A percentile compares a stretch with the other conserved stretches of the same genome.
phyloP scores from a whole-genome alignment of 2,329 filamentous ascomycete genomes.

The Rhynchosporium secalis region DNA sequence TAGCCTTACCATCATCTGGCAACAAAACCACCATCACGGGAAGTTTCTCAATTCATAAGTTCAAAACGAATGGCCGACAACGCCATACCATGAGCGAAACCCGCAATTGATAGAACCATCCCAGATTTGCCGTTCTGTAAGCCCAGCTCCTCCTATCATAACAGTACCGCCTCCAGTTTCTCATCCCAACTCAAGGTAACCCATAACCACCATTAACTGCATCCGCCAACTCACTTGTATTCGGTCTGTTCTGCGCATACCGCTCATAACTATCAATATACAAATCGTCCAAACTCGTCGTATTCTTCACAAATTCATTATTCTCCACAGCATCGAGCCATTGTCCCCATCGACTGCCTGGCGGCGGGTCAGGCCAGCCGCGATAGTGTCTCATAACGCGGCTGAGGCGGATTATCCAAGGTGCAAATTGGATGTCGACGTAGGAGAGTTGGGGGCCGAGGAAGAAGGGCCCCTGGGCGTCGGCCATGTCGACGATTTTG shows the following conservation, averaged over 20 bases:
- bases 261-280: conserved; percentile 70
- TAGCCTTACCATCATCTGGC: no score
- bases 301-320: conserved; percentile 42
- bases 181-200: conserved; percentile 24
- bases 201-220: conserved; percentile 56
- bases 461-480: conserved; percentile 41
- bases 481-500: conserved; percentile 41
- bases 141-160: neutral
- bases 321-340: conserved; percentile 44
- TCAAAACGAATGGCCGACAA: neutral
- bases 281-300: conserved; percentile 48
- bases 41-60: neutral
- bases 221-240: conserved; percentile 58
- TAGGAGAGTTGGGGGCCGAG: conserved; percentile 40
- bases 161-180: neutral
- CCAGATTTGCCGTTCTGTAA: neutral
- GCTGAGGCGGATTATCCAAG: conserved; percentile 44
- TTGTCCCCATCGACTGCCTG: conserved; percentile 41
- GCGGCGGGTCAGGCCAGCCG: conserved; percentile 42
- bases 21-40: no score
- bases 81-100: neutral
- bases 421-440: conserved; percentile 44
- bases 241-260: conserved; percentile 63
- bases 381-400: conserved; percentile 43
- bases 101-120: neutral